A percentile compares a stretch with the other conserved stretches of the same genome.
These are phyloP conservation scores for Trebouxia sp. DNA, from an alignment of 139 green algal species.

Conservation along the genomic window DNA sequence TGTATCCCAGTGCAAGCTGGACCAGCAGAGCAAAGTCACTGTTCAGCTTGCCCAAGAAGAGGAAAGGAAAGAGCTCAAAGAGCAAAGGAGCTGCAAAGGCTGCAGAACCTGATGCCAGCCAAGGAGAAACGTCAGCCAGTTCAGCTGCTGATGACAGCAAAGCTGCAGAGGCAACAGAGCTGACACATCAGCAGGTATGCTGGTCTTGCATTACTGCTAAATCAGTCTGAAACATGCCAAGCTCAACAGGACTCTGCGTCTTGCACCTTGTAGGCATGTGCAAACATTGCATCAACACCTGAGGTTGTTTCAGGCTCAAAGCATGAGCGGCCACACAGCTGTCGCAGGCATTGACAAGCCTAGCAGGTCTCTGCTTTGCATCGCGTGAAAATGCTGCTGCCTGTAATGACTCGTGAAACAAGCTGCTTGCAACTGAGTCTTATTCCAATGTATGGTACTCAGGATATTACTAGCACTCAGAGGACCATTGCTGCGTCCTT, in stretches of 20 bases:
- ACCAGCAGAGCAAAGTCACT: conserved; percentile 19
- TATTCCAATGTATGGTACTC: too few species aligned
- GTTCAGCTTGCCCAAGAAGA: conserved; percentile 7
- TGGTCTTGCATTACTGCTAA: neutral
- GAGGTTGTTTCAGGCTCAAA: too few species aligned
- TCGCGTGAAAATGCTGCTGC: too few species aligned
- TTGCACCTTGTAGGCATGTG: neutral
- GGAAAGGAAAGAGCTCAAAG: conserved; percentile 3
- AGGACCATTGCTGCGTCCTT: too few species aligned
- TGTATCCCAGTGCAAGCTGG: conserved; percentile 25
- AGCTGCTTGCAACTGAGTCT: too few species aligned
- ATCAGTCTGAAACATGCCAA: neutral
- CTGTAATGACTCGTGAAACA: too few species aligned
- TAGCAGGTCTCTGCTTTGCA: too few species aligned
- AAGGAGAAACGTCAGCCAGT: neutral
- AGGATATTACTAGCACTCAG: too few species aligned
- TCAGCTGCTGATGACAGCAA: neutral
- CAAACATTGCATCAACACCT: too few species aligned
- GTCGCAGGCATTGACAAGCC: too few species aligned
- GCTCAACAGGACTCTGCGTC: neutral
- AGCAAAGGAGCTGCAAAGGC: neutral
- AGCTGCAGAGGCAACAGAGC: neutral
- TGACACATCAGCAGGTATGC: neutral
- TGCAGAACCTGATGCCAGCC: neutral
- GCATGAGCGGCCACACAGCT: too few species aligned